Percentiles rank a stretch among this genome's conserved stretches.
phyloP scores from a whole-genome alignment of 2,329 filamentous ascomycete genomes.

The Canariomyces notabilis region DNA sequence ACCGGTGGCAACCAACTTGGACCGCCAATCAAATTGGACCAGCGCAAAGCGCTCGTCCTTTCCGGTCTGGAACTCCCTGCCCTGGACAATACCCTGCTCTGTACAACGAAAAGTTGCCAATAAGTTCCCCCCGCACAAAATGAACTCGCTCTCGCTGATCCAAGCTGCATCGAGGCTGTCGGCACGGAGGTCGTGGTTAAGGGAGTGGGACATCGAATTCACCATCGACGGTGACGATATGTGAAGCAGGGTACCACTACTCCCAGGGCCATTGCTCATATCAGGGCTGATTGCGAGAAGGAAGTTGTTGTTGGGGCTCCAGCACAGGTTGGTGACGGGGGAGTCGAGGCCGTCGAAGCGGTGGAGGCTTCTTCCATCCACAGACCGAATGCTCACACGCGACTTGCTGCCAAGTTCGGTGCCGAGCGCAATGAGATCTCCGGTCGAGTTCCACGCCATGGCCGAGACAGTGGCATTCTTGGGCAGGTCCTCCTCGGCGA shows the following conservation, averaged over 20 bases:
- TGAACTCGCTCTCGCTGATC: constrained; percentile 54
- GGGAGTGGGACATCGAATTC: constrained; percentile 43
- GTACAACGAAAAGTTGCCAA: constrained; percentile 45
- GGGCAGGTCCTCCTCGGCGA: constrained; percentile 52
- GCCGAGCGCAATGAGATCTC: constrained; percentile 52
- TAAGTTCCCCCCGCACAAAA: constrained; percentile 54
- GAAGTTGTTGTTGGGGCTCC: constrained; percentile 53
- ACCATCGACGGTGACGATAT: constrained; percentile 44
- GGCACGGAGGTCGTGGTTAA: constrained; percentile 47
- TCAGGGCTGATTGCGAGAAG: constrained; percentile 55
- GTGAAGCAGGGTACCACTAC: constrained; percentile 44
- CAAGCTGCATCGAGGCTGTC: constrained; percentile 55
- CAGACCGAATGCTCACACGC: constrained; percentile 51
- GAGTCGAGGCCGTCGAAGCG: constrained; percentile 54
- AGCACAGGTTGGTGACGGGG: constrained; percentile 57
- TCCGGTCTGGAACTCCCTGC: constrained; percentile 48
- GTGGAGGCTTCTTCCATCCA: constrained; percentile 47
- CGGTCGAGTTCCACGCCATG: constrained; percentile 57
- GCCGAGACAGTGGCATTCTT: constrained; percentile 51
- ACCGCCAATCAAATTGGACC: constrained; percentile 51
- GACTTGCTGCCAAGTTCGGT: constrained; percentile 51
- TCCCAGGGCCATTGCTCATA: constrained; percentile 36
- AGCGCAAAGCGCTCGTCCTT: constrained; percentile 51
- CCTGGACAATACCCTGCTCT: constrained; percentile 41
- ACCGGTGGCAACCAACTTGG: constrained; percentile 52